Percentiles rank a stretch among this genome's conserved stretches.
Evolutionary conservation across 768 basidiomycete genomes (phyloP).

Genomic region (Kwoniella newhampshirensis): DNA sequence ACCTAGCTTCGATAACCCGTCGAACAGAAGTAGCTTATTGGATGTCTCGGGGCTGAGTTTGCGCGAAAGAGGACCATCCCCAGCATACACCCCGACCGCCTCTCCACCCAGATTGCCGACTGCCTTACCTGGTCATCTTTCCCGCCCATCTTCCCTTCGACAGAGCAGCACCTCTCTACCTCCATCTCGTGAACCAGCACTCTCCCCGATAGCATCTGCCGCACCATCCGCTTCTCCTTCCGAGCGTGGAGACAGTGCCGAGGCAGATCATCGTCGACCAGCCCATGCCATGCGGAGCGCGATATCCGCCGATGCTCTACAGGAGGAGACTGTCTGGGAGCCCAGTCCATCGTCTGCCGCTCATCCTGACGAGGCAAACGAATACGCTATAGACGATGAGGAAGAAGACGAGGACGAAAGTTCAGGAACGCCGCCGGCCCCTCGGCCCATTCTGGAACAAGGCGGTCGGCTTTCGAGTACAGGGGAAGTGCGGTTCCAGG

Average conservation of each 20-base stretch:
- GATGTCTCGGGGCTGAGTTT: conserved; percentile 12
- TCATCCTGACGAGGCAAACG: background rate
- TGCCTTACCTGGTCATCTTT: conserved; percentile 10
- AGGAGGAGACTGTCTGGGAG: conserved; percentile 11
- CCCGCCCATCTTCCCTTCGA: conserved; percentile 16
- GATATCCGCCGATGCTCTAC: conserved; percentile 9
- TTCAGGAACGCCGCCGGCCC: background rate
- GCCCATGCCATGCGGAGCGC: background rate
- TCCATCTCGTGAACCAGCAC: conserved; percentile 19
- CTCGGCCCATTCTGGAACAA: conserved; percentile 12
- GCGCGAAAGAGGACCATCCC: conserved; percentile 43
- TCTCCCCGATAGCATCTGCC: conserved; percentile 44
- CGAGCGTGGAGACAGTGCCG: conserved; percentile 36
- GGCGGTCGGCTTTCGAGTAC: conserved; percentile 2
- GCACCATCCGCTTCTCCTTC: conserved; percentile 31
- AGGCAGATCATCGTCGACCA: conserved; percentile 19
- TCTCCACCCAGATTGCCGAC: conserved; percentile 10
- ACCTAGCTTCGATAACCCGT: conserved; percentile 18
- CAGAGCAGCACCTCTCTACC: conserved; percentile 9
- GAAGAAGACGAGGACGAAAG: background rate
- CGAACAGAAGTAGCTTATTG: conserved; percentile 5
- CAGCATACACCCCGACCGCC: conserved; percentile 46
- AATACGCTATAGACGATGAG: conserved; percentile 8
- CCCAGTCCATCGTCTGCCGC: conserved; percentile 1
- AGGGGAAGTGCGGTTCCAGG: conserved; percentile 16